Conservation (phyloP, 192 early-diverging fungal species). For the Linnemannia zychae region DNA sequence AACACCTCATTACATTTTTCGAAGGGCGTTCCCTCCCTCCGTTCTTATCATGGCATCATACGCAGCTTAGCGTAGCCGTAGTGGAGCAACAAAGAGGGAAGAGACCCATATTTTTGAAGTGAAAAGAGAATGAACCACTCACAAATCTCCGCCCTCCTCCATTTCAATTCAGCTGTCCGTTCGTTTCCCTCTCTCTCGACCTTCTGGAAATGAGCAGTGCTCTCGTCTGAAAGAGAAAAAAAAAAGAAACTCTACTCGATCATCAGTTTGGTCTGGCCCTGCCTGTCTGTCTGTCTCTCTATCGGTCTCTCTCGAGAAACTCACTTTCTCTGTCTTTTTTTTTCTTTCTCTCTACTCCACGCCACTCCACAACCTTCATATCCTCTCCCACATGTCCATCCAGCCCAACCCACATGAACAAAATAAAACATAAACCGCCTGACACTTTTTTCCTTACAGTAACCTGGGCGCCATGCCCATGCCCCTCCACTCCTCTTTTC, state of each 20-base stretch:
- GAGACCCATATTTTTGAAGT: background rate
- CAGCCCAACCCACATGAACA: no score
- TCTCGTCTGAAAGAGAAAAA: background rate
- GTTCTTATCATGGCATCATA: background rate
- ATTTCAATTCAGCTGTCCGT: background rate
- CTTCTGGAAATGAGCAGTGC: no score
- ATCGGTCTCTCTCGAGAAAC: background rate
- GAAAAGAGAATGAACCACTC: constrained; percentile 1
- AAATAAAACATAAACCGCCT: no score
- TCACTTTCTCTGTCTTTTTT: background rate
- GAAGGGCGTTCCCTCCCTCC: background rate
- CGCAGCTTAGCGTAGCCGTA: background rate
- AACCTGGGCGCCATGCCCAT: no score
- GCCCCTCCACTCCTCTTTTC: no score
- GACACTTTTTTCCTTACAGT: no score
- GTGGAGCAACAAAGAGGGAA: background rate
- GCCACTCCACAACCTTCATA: background rate
- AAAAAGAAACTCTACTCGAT: background rate
- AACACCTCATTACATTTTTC: background rate
- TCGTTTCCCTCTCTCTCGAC: no score
- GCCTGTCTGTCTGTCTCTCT: background rate
- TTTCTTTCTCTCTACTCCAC: background rate
- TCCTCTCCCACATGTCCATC: background rate
- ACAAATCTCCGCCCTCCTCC: constrained; percentile 12
- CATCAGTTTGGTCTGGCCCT: background rate